phyloP scores from a whole-genome alignment of 306 rosid genomes.

The Biancaea sappan region DNA sequence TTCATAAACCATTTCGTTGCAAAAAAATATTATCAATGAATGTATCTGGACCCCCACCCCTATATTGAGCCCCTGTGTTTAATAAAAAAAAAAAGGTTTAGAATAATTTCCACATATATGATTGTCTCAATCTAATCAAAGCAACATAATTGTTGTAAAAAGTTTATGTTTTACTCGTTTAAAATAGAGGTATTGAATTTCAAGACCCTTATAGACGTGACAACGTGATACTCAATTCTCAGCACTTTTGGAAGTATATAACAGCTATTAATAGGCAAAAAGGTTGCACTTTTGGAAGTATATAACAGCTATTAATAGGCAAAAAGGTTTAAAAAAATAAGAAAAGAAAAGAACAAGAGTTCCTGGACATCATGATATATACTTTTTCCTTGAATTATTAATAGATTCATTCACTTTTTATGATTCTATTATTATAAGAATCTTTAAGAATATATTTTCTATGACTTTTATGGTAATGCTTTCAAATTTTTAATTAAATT shows the following conservation, averaged over 20 bases:
- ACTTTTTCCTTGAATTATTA: neutral
- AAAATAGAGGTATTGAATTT: neutral
- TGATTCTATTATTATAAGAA: neutral
- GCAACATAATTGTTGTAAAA: neutral
- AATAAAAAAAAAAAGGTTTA: neutral
- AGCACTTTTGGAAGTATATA: neutral
- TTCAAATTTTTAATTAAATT: neutral
- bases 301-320: neutral
- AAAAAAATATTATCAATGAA: too few species aligned
- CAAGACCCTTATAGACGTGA: neutral
- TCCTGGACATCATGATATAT: neutral
- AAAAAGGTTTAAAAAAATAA: neutral
- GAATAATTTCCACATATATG: neutral
- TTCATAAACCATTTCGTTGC: too few species aligned
- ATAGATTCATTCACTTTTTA: too few species aligned
- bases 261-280: neutral
- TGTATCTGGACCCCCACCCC: neutral
- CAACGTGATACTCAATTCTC: neutral
- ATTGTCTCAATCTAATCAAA: neutral
- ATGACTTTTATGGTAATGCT: neutral
- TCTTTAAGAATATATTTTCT: neutral
- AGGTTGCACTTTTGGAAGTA: too few species aligned
- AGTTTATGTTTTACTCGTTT: neutral
- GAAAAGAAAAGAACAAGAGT: neutral
- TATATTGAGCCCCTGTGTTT: neutral